Percentiles rank a stretch among this genome's conserved stretches.
phyloP scores from a whole-genome alignment of 106 monocot species.

The Phalaenopsis equestris region DNA sequence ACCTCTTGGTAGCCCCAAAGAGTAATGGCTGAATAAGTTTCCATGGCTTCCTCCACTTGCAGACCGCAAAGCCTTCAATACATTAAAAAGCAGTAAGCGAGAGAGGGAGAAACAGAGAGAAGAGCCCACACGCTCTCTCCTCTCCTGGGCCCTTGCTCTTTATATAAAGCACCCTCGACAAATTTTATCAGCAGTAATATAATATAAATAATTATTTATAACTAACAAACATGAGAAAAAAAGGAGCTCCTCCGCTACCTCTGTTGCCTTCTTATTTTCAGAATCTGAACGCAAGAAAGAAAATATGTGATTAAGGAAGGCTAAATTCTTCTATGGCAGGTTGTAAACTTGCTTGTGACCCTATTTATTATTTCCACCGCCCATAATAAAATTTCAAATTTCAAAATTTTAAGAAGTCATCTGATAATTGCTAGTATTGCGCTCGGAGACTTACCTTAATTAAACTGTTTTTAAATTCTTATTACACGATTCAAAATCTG shows the following conservation, averaged over 20 bases:
- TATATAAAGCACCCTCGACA: not conserved
- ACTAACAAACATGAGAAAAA: not conserved
- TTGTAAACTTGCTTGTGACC: not conserved
- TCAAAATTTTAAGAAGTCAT: not conserved
- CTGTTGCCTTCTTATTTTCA: not conserved
- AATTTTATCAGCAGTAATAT: not conserved
- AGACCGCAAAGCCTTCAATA: not conserved
- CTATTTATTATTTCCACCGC: constrained; percentile 2
- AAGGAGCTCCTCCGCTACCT: not conserved
- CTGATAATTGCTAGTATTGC: not conserved
- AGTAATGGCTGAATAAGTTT: not conserved
- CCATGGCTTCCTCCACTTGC: not conserved
- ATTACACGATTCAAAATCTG: not conserved
- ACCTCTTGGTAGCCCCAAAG: constrained; percentile 9
- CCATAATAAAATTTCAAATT: not conserved
- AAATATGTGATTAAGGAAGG: not conserved
- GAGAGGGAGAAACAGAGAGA: not conserved
- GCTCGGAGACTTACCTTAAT: not conserved
- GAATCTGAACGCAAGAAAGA: not conserved
- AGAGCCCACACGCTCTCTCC: constrained; percentile 4
- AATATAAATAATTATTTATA: not conserved
- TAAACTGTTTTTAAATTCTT: not conserved
- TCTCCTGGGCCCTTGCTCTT: not conserved
- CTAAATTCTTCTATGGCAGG: not conserved
- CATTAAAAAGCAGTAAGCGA: not conserved